Percentiles rank a stretch among this genome's conserved stretches.
Conservation (phyloP, 345 rosid genomes). For the Alliaria petiolata region DNA sequence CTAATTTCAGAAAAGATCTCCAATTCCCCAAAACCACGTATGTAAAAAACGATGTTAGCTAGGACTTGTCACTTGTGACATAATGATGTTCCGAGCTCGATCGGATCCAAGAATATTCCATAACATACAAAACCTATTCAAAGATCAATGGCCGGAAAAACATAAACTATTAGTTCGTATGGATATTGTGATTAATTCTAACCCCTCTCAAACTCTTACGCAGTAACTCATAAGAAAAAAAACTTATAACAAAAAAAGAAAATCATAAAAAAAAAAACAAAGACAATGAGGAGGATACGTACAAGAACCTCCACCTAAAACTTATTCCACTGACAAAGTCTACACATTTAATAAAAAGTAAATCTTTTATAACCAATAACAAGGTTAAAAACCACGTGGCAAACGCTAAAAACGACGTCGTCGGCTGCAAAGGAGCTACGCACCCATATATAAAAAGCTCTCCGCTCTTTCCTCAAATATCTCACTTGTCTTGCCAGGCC, state of each 20-base stretch:
- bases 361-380: background rate
- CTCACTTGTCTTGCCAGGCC: background rate
- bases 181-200: background rate
- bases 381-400: background rate
- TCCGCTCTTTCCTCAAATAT: background rate
- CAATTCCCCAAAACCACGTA: background rate
- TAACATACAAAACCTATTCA: background rate
- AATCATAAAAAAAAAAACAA: no score
- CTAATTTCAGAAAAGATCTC: background rate
- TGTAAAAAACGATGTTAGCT: no score
- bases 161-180: background rate
- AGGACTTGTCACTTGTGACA: background rate
- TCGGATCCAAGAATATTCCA: no score
- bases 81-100: background rate
- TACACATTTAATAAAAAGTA: background rate
- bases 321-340: no score
- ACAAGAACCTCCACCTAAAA: no score
- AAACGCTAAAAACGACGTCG: constrained; percentile 18
- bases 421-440: constrained; percentile 6
- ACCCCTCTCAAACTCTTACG: no score
- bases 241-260: no score
- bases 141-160: background rate
- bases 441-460: constrained; percentile 1
- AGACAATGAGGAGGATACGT: no score
- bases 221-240: background rate